Base-by-base conservation (phyloP, 202 grass and related monocot genomes). In the Saccharum hybrid region DNA sequence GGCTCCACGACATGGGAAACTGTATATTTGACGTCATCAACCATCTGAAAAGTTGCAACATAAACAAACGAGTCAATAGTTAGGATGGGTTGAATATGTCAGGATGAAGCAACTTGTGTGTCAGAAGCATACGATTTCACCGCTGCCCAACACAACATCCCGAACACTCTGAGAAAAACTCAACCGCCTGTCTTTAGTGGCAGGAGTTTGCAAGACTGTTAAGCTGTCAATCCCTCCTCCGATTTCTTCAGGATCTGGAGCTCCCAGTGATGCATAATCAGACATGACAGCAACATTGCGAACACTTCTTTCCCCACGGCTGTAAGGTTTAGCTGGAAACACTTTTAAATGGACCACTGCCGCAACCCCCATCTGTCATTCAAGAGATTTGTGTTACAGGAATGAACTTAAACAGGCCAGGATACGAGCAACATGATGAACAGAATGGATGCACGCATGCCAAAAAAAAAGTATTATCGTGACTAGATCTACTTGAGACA, bases 21-120 rank as follows among this genome's bases (percentile, higher is more conserved):
- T 14, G 93, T 99, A 80, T 87, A 99, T 78, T 86, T 99, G 56
- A 99, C 96, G 82, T 99, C 96, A 88, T 96, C 96, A 69, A 83
- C 96, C 91, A 99, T 90, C 96, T 99, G 85, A 84, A 85, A 78
- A 75, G 28, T 45, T 36, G 76, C 33, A 62, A 7, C 16, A 59
- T 73, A 65, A 68, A 39, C 52, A 56, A 83, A 77, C 72, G 2
- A 67, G 38, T 79, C 3, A 42, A 73, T 39, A 74, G 54, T 38
- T 31, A 72, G 14, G 48, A 68, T 21, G 7, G 10, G 12, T 74
- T 31, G 4, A 26, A 39, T 52, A 75, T 48, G 49, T 41, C 30
- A 30, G 26, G 83, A 42, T 51, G 36, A 62, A 81, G 78, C 34
- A 80, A 46, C 10, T 75, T 2, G 21, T 62, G 31, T 61, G 78